A percentile compares a stretch with the other conserved stretches of the same genome.
Conservation (phyloP, 2,329 filamentous ascomycete genomes). For the Diaporthe velutina region DNA sequence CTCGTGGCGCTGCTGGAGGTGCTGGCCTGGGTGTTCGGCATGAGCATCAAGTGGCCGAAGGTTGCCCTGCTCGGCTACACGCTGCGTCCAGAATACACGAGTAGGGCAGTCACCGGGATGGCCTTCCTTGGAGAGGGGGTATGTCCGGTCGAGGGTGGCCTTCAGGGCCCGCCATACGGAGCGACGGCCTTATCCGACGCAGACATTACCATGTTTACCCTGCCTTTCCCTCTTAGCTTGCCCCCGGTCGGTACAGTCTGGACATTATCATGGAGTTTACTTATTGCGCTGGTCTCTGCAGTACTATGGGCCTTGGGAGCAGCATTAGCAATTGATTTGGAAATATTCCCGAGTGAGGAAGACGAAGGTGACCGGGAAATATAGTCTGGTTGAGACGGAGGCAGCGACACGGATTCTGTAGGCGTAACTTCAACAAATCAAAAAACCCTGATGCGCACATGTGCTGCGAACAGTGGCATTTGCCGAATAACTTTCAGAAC, state of each 20-base stretch:
- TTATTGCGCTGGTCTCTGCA: background rate
- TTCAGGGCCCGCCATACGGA: background rate
- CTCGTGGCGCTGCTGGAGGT: background rate
- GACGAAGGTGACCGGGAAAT: background rate
- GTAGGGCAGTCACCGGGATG: background rate
- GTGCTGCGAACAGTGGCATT: background rate
- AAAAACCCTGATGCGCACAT: background rate
- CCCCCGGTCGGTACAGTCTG: background rate
- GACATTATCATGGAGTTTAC: background rate
- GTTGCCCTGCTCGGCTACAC: background rate
- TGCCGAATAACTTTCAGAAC: background rate
- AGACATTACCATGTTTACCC: background rate
- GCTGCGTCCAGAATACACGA: background rate
- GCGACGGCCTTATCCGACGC: background rate
- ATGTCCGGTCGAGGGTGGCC: background rate
- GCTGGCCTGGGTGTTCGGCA: background rate
- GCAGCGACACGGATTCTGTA: background rate
- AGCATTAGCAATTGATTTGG: background rate
- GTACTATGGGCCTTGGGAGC: background rate
- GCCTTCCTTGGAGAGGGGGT: background rate
- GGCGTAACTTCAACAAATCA: background rate
- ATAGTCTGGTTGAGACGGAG: background rate
- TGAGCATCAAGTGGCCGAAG: conserved; percentile 1
- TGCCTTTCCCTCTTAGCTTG: background rate
- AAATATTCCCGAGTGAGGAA: background rate